phyloP scores from a whole-genome alignment of 1,139 yeast genomes.

The Sugiyamaella paludigena region DNA sequence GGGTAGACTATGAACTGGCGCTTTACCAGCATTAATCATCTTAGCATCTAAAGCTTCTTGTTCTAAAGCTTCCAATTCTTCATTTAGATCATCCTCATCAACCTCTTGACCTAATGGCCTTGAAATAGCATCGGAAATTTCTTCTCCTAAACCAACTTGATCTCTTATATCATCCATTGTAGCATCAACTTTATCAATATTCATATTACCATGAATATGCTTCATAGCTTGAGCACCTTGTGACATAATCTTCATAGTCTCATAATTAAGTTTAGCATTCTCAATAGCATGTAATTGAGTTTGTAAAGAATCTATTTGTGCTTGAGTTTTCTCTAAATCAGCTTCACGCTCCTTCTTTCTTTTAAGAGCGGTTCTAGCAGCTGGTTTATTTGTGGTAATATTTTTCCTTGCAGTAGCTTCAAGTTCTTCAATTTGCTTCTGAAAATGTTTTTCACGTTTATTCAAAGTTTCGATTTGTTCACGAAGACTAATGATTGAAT shows the following conservation, averaged over 20 bases:
- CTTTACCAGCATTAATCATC: conserved; percentile 49
- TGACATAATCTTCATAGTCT: conserved; percentile 98
- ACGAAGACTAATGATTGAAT: conserved; percentile 86
- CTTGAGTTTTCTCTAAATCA: conserved; percentile 75
- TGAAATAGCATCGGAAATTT: conserved; percentile 92
- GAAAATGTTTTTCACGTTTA: conserved; percentile 80
- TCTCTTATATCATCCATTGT: conserved; percentile 99
- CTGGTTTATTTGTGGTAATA: conserved; percentile 64
- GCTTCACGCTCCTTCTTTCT: conserved; percentile 80
- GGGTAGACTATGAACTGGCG: conserved; percentile 41
- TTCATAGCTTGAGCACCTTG: conserved; percentile 97
- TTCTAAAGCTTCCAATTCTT: conserved; percentile 84
- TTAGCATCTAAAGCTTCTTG: conserved; percentile 71
- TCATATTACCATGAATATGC: conserved; percentile 90
- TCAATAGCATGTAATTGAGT: conserved; percentile 88
- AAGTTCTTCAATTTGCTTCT: conserved; percentile 79
- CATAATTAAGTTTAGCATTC: conserved; percentile 91
- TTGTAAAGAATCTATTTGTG: conserved; percentile 86
- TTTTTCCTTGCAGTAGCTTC: conserved; percentile 75
- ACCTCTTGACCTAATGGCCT: conserved; percentile 84
- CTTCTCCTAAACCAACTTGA: conserved; percentile 93
- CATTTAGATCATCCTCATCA: conserved; percentile 83
- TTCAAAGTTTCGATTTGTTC: conserved; percentile 84
- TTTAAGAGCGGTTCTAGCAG: conserved; percentile 84
- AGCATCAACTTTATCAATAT: conserved; percentile 93